These are phyloP conservation scores for Saraca asoca DNA, from an alignment of 331 rosid genomes.

Conservation along the genomic window DNA sequence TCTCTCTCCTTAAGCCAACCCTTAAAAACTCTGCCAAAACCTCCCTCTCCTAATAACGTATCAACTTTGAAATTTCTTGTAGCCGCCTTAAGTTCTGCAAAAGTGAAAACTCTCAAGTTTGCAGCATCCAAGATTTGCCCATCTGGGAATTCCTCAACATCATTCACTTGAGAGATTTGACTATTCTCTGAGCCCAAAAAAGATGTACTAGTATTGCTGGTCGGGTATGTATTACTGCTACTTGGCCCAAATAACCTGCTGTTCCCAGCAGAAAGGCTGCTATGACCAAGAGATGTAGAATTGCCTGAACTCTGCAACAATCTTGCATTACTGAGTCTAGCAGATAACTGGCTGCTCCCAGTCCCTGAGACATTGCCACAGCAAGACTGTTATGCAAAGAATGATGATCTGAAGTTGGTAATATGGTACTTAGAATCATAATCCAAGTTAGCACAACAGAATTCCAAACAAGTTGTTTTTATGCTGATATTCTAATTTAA, in stretches of 20 bases:
- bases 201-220: conserved; percentile 41
- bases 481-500: no score
- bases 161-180: conserved; percentile 32
- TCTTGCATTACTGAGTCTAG: conserved; percentile 20
- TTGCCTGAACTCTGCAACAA: conserved; percentile 3
- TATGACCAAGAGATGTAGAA: conserved; percentile 43
- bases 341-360: conserved; percentile 32
- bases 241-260: conserved; percentile 38
- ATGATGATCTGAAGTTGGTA: no score
- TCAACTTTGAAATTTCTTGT: conserved; percentile 38
- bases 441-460: no score
- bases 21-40: conserved; percentile 77
- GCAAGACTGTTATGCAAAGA: not conserved
- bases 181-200: conserved; percentile 39
- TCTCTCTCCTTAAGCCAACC: conserved; percentile 66
- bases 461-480: no score
- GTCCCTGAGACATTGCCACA: conserved; percentile 38
- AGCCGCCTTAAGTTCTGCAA: conserved; percentile 45
- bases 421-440: no score
- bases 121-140: conserved; percentile 42
- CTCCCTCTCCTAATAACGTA: conserved; percentile 77
- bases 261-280: conserved; percentile 38
- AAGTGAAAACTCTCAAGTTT: conserved; percentile 38
- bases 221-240: conserved; percentile 39
- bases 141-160: conserved; percentile 34